phyloP scores from a whole-genome alignment of 1,139 yeast genomes.

The Pneumocystis jirovecii region DNA sequence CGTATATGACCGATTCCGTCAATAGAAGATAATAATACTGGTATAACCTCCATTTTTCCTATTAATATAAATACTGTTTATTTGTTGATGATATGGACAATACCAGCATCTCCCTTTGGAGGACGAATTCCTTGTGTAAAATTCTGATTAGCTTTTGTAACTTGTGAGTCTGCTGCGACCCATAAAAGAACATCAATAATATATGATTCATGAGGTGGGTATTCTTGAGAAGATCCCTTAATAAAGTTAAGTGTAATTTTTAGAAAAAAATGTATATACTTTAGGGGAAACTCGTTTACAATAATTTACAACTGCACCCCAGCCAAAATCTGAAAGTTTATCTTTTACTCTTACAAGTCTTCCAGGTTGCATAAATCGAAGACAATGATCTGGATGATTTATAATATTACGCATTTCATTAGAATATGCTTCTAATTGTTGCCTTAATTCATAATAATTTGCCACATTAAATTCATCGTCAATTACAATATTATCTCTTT shows the following conservation, averaged over 20 bases:
- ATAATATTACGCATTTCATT: conserved; percentile 70
- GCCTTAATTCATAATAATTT: conserved; percentile 69
- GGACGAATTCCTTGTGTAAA: conserved; percentile 86
- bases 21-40: conserved; percentile 68
- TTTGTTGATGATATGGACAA: background rate
- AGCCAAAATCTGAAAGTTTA: conserved; percentile 55
- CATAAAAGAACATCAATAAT: conserved; percentile 57
- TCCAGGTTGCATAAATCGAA: conserved; percentile 79
- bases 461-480: conserved; percentile 62
- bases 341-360: conserved; percentile 59
- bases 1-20: conserved; percentile 64
- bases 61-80: conserved; percentile 19
- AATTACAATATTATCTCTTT: conserved; percentile 37
- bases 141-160: conserved; percentile 40
- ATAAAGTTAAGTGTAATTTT: conserved; percentile 25
- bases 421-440: conserved; percentile 53
- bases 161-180: conserved; percentile 53
- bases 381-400: conserved; percentile 80
- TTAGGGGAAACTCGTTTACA: conserved; percentile 41
- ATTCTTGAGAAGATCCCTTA: conserved; percentile 30
- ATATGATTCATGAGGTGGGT: conserved; percentile 55
- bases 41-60: conserved; percentile 61
- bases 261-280: conserved; percentile 1
- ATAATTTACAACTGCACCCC: conserved; percentile 81
- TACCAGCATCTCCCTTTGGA: conserved; percentile 43